Conservation (phyloP, 2,329 filamentous ascomycete species). For the Nothomitra cinnamomea region DNA sequence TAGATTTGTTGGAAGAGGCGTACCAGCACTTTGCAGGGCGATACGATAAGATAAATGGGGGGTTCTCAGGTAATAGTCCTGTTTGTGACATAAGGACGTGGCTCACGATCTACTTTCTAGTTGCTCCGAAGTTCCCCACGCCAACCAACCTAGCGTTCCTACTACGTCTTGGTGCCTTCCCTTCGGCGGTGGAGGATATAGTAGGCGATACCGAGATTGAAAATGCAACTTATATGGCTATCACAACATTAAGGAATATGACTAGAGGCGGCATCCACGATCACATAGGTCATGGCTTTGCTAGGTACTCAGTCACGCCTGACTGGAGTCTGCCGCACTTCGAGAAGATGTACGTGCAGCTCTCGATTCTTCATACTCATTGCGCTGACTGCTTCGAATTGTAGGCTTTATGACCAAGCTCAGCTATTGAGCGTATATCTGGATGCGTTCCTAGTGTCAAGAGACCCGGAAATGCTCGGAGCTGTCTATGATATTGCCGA, state of each 20-base stretch:
- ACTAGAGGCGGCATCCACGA: constrained; percentile 54
- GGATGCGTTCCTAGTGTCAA: constrained; percentile 61
- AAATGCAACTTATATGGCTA: constrained; percentile 59
- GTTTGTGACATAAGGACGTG: background rate
- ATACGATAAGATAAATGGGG: constrained; percentile 64
- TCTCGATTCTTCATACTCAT: background rate
- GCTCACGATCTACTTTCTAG: constrained; percentile 11
- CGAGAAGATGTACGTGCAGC: constrained; percentile 57
- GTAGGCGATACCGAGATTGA: constrained; percentile 66
- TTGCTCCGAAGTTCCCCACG: constrained; percentile 75
- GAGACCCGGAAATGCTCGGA: constrained; percentile 55
- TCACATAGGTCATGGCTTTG: constrained; percentile 61
- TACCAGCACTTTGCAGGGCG: constrained; percentile 62
- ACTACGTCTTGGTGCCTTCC: constrained; percentile 55
- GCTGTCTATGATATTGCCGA: constrained; percentile 67
- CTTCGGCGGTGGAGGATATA: constrained; percentile 60
- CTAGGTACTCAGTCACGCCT: constrained; percentile 72
- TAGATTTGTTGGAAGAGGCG: constrained; percentile 84
- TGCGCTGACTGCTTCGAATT: background rate
- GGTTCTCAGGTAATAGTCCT: constrained; percentile 40
- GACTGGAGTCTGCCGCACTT: constrained; percentile 95
- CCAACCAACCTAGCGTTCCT: constrained; percentile 73
- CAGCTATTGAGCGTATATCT: constrained; percentile 71
- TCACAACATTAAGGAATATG: constrained; percentile 68
- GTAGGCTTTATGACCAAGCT: constrained; percentile 64